These are phyloP conservation scores for Candida taoyuanica DNA, from an alignment of 805 yeast species.

Conservation along the genomic window DNA sequence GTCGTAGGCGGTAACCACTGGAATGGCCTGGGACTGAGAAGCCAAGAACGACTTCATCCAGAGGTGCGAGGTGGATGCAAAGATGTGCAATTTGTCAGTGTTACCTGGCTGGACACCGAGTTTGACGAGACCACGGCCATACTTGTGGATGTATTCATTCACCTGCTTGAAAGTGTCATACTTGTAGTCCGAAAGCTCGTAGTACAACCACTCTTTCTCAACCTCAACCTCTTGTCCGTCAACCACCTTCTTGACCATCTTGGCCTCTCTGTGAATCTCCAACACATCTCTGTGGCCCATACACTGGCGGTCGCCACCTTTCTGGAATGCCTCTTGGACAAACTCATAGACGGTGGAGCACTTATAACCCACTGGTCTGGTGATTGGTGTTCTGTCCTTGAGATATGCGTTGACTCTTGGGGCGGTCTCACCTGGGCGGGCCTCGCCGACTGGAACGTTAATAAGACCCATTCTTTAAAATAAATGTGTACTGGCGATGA, in stretches of 20 bases:
- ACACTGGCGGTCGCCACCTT: conserved; percentile 48
- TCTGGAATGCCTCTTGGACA: conserved; percentile 54
- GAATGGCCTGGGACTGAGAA: conserved; percentile 69
- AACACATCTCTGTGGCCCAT: conserved; percentile 77
- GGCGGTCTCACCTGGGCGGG: conserved; percentile 73
- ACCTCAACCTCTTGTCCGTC: conserved; percentile 71
- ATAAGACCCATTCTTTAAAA: conserved; percentile 23
- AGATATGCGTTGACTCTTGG: conserved; percentile 64
- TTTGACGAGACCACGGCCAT: conserved; percentile 72
- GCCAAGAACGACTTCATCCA: conserved; percentile 91
- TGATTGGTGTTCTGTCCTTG: conserved; percentile 41
- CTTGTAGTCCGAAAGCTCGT: conserved; percentile 70
- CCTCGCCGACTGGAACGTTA: conserved; percentile 63
- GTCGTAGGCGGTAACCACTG: conserved; percentile 94
- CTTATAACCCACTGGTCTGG: conserved; percentile 59
- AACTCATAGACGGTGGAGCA: conserved; percentile 70
- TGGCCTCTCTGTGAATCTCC: conserved; percentile 73
- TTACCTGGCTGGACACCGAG: conserved; percentile 65
- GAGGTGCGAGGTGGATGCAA: conserved; percentile 79
- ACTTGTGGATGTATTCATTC: conserved; percentile 40
- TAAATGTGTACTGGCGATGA: too few species aligned
- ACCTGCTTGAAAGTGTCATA: conserved; percentile 61
- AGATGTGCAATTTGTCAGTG: conserved; percentile 68
- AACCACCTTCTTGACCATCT: conserved; percentile 65
- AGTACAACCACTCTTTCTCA: conserved; percentile 85